Evolutionary conservation across 2,329 filamentous ascomycete genomes (phyloP).

Genomic region (Botrytis medusae): DNA sequence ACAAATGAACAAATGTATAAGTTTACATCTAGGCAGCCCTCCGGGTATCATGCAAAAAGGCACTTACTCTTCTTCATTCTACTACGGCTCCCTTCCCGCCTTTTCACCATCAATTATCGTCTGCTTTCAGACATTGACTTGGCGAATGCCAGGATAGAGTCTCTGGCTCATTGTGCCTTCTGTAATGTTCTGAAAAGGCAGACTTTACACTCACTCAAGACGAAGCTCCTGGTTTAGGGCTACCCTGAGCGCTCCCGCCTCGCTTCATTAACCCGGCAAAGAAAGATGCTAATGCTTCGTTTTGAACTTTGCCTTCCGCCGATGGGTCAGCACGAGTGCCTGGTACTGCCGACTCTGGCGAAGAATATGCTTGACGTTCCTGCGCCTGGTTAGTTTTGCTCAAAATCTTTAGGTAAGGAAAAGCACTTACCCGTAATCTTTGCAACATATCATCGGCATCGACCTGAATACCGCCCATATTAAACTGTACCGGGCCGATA

Average conservation of each 20-base stretch:
- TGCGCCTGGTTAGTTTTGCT: slow-evolving; percentile 23
- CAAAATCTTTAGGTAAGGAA: slow-evolving; percentile 25
- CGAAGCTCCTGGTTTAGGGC: slow-evolving; percentile 36
- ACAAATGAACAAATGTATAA: slow-evolving; percentile 23
- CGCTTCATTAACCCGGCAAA: slow-evolving; percentile 60
- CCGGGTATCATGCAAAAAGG: slow-evolving; percentile 23
- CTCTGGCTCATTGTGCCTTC: background rate
- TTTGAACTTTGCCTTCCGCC: slow-evolving; percentile 51
- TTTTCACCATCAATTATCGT: background rate
- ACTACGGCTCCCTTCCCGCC: background rate
- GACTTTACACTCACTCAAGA: slow-evolving; percentile 20
- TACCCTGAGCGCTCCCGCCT: slow-evolving; percentile 38
- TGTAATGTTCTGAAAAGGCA: background rate
- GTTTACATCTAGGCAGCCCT: slow-evolving; percentile 23
- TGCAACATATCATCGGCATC: slow-evolving; percentile 93
- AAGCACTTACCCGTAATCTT: slow-evolving; percentile 67
- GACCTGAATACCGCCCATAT: slow-evolving; percentile 95
- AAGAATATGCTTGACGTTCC: slow-evolving; percentile 41
- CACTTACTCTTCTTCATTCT: background rate
- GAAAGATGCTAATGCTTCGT: slow-evolving; percentile 59
- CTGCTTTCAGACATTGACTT: background rate
- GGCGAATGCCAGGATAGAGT: slow-evolving; percentile 13
- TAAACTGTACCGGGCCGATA: slow-evolving; percentile 94
- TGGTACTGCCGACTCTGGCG: slow-evolving; percentile 38
- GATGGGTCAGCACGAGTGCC: slow-evolving; percentile 32